A percentile compares a stretch with the other conserved stretches of the same genome.
Evolutionary conservation across 768 basidiomycete genomes (phyloP).

Genomic region (Pseudohyphozyma bogoriensis): DNA sequence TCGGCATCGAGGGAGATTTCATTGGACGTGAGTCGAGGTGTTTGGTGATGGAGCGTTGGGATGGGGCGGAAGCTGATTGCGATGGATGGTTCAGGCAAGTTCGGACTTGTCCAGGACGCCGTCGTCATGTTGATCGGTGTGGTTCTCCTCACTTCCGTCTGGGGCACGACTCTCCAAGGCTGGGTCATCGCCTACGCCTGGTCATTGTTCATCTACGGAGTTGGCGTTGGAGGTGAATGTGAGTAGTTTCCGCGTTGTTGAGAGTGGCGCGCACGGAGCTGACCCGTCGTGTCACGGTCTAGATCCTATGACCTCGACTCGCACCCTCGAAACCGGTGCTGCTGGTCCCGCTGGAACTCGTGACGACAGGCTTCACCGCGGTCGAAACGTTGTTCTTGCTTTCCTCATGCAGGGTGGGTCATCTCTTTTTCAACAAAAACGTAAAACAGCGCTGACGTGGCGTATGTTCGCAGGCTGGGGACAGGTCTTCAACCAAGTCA

Average conservation of each 20-base stretch:
- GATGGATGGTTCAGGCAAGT: constrained; percentile 20
- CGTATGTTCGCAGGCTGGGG: too few species aligned
- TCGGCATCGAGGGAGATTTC: constrained; percentile 41
- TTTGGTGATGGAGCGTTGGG: too few species aligned
- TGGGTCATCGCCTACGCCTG: constrained; percentile 41
- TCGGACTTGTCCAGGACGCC: constrained; percentile 41
- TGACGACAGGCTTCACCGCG: constrained; percentile 42
- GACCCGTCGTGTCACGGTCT: too few species aligned
- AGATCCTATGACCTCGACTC: constrained; percentile 42
- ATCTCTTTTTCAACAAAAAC: too few species aligned
- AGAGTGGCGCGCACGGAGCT: too few species aligned
- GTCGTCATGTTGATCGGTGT: constrained; percentile 41
- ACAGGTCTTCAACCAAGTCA: constrained; percentile 33
- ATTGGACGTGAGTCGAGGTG: constrained; percentile 38
- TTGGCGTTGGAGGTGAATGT: too few species aligned
- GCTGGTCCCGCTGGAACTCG: constrained; percentile 32
- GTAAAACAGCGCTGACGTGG: too few species aligned
- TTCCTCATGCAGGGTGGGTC: constrained; percentile 44
- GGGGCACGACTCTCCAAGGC: constrained; percentile 39
- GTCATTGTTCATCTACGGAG: constrained; percentile 41
- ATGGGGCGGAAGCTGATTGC: too few species aligned
- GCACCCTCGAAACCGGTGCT: constrained; percentile 37
- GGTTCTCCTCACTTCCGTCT: constrained; percentile 42
- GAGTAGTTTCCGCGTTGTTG: too few species aligned
- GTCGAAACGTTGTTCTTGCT: constrained; percentile 41